Percentiles rank a stretch among this genome's conserved stretches.
Conservation (phyloP, 2,329 filamentous ascomycete genomes). For the Diaporthe batatas region DNA sequence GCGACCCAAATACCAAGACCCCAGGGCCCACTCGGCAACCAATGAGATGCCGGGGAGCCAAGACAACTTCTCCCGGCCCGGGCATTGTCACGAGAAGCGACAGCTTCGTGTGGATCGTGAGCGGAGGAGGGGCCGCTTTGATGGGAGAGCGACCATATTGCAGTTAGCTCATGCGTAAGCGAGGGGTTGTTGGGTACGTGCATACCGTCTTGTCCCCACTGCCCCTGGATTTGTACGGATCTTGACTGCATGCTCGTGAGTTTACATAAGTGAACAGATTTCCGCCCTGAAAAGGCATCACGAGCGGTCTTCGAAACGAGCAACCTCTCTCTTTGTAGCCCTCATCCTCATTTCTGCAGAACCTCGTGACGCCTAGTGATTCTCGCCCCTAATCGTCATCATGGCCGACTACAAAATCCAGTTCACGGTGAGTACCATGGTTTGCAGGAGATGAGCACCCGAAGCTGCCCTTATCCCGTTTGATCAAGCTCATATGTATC, state of each 20-base stretch:
- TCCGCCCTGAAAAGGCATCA: background rate
- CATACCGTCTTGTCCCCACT: conserved; percentile 5
- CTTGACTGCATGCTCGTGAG: conserved; percentile 2
- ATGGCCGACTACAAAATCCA: conserved; percentile 23
- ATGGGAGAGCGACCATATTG: background rate
- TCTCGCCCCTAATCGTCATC: background rate
- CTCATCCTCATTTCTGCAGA: background rate
- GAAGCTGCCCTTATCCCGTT: background rate
- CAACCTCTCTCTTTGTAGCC: background rate
- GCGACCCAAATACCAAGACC: conserved; percentile 15
- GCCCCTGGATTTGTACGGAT: conserved; percentile 24
- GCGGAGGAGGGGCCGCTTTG: background rate
- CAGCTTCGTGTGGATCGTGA: conserved; percentile 4
- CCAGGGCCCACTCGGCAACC: conserved; percentile 2
- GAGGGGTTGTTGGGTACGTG: conserved; percentile 7
- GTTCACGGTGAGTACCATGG: conserved; percentile 7
- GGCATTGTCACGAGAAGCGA: background rate
- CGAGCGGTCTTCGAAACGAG: background rate
- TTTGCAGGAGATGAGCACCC: background rate
- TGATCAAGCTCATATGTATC: too few relatives aligned
- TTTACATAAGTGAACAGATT: conserved; percentile 25
- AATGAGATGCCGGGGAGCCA: conserved; percentile 7
- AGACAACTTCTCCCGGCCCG: background rate
- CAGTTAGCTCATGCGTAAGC: conserved; percentile 27
- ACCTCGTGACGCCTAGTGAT: background rate